phyloP scores from a whole-genome alignment of 2,329 filamentous ascomycete species.

The Ophiobolus disseminans region DNA sequence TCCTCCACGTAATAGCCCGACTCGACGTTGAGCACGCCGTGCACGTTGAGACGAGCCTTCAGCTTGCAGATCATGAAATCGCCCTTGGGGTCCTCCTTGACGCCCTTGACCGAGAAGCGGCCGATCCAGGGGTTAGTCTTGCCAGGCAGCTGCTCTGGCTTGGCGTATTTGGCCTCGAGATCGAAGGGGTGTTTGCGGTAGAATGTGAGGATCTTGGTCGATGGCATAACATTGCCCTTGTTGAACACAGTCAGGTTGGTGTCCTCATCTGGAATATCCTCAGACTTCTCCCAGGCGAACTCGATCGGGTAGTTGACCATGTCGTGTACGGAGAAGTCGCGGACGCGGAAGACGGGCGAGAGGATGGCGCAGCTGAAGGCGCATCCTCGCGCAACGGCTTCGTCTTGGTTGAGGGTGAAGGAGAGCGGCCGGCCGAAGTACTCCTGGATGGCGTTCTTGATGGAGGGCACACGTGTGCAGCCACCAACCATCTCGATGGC shows the following conservation, averaged over 20 bases:
- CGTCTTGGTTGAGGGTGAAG: constrained; percentile 97
- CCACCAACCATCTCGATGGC: constrained; percentile 92
- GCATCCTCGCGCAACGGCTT: constrained; percentile 93
- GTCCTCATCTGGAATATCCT: constrained; percentile 98
- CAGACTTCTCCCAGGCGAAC: constrained; percentile 98
- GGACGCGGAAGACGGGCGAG: constrained; percentile 96
- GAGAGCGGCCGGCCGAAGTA: constrained; percentile 93
- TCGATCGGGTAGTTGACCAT: constrained; percentile 98
- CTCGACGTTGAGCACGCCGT: constrained; percentile 95
- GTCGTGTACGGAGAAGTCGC: constrained; percentile 97
- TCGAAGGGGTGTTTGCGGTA: constrained; percentile 98
- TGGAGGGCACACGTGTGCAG: constrained; percentile 87
- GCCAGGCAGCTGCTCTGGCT: constrained; percentile 84
- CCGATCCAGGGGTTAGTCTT: constrained; percentile 96
- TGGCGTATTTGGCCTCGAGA: constrained; percentile 90
- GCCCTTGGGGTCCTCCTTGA: constrained; percentile 89
- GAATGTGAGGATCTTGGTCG: constrained; percentile 98
- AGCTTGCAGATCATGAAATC: constrained; percentile 99
- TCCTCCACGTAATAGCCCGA: constrained; percentile 98
- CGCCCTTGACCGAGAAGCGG: constrained; percentile 95
- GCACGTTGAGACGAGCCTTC: constrained; percentile 94
- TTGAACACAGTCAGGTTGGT: constrained; percentile 97
- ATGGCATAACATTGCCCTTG: constrained; percentile 95
- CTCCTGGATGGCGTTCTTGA: constrained; percentile 87
- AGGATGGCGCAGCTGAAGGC: constrained; percentile 98